Evolutionary conservation across 139 green algal genomes (phyloP).

Genomic region (Micromonas commoda): DNA sequence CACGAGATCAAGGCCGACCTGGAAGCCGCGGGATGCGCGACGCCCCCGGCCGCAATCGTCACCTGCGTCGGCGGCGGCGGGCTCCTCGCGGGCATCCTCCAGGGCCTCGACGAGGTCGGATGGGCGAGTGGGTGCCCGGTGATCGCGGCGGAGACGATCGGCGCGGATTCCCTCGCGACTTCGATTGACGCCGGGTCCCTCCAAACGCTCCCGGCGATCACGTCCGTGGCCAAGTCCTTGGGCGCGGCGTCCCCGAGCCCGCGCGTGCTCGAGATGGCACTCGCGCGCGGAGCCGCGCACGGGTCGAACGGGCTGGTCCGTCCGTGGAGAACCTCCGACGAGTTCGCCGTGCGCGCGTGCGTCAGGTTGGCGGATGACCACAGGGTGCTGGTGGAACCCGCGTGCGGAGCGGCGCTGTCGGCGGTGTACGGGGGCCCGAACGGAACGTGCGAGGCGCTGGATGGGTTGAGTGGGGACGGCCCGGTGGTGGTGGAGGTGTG

Average conservation of each 20-base stretch:
- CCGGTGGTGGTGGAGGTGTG: constrained; percentile 37
- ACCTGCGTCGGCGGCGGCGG: constrained; percentile 38
- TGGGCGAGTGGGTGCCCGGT: constrained; percentile 22
- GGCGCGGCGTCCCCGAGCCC: constrained; percentile 21
- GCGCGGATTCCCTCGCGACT: constrained; percentile 30
- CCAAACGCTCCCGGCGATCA: constrained; percentile 30
- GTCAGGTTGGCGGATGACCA: constrained; percentile 21
- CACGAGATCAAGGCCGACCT: constrained; percentile 25
- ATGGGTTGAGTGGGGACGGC: neutral
- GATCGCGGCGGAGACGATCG: constrained; percentile 38
- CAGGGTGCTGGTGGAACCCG: constrained; percentile 34
- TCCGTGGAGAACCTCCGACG: neutral
- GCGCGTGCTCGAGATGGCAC: neutral
- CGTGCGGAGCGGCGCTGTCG: constrained; percentile 37
- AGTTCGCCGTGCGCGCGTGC: neutral
- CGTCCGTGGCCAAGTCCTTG: constrained; percentile 34
- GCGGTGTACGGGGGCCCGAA: constrained; percentile 15
- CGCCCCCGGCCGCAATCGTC: constrained; percentile 19
- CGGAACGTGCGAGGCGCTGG: neutral
- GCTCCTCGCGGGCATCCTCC: constrained; percentile 34
- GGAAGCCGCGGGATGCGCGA: neutral
- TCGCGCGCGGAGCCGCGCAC: neutral
- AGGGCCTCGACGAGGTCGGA: constrained; percentile 23
- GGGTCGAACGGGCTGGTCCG: neutral
- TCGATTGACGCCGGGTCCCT: constrained; percentile 20